Percentiles rank a stretch among this genome's conserved stretches.
Conservation (phyloP, 164 flowering plant species). For the Aristolochia californica region DNA sequence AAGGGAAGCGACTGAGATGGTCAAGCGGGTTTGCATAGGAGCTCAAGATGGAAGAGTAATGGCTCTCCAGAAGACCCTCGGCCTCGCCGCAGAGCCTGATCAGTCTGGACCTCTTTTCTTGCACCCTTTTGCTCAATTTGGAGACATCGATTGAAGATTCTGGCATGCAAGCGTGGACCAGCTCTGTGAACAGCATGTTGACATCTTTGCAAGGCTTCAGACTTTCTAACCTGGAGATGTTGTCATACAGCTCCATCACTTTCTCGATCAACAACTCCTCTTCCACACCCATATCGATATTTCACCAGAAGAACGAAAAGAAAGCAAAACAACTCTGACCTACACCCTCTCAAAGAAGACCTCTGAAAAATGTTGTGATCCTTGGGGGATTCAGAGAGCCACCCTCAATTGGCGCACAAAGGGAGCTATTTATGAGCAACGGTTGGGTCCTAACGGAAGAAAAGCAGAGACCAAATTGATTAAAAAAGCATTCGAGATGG, state of each 20-base stretch:
- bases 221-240: constrained; percentile 56
- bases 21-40: constrained; percentile 50
- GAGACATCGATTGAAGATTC: constrained; percentile 57
- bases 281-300: constrained; percentile 78
- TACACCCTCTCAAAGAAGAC: too few relatives aligned
- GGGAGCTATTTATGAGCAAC: too few relatives aligned
- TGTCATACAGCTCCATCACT: constrained; percentile 48
- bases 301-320: too few relatives aligned
- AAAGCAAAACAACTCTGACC: too few relatives aligned
- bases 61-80: constrained; percentile 66
- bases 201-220: constrained; percentile 78
- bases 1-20: constrained; percentile 67
- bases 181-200: constrained; percentile 72
- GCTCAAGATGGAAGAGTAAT: constrained; percentile 54
- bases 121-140: constrained; percentile 34
- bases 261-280: constrained; percentile 43
- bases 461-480: too few relatives aligned
- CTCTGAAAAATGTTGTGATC: too few relatives aligned
- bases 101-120: constrained; percentile 51
- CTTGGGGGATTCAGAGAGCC: not conserved
- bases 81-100: constrained; percentile 77
- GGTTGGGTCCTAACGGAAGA: too few relatives aligned
- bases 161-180: constrained; percentile 74
- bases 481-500: too few relatives aligned
- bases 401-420: too few relatives aligned